A percentile compares a stretch with the other conserved stretches of the same genome.
phyloP scores from a whole-genome alignment of 1,139 yeast genomes.

The Pichia norvegensis region DNA sequence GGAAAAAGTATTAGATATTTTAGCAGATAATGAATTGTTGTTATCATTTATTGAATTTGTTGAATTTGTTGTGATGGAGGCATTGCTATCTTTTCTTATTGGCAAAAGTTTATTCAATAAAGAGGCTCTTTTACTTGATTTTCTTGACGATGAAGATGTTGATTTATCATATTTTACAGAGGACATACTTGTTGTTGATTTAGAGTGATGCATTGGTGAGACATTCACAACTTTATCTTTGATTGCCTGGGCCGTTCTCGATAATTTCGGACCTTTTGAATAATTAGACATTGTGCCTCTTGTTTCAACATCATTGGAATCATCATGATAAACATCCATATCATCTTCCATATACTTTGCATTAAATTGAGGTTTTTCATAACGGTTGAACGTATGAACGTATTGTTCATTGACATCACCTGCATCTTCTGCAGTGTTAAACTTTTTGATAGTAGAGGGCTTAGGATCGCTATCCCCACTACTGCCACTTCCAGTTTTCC shows the following conservation, averaged over 20 bases:
- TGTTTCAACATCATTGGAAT: conserved; percentile 6
- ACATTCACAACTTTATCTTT: background rate
- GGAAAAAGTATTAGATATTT: background rate
- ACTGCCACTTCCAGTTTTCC: background rate
- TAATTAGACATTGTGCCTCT: conserved; percentile 20
- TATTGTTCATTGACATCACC: background rate
- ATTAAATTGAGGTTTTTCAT: conserved; percentile 14
- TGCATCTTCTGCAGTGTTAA: background rate
- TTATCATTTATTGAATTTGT: background rate
- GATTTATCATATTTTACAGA: conserved; percentile 10
- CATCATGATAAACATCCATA: conserved; percentile 2
- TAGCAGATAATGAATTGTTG: background rate
- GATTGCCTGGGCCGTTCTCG: background rate
- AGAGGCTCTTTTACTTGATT: conserved; percentile 19
- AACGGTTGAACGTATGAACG: too few relatives aligned
- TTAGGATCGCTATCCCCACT: background rate
- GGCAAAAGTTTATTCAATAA: conserved; percentile 22
- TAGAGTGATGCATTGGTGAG: conserved; percentile 3
- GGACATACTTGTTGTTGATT: conserved; percentile 1
- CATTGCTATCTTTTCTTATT: conserved; percentile 23
- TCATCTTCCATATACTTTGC: conserved; percentile 15
- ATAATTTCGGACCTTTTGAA: background rate
- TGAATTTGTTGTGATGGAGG: conserved; percentile 3
- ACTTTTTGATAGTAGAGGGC: background rate
- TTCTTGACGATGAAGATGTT: conserved; percentile 9